phyloP scores from a whole-genome alignment of 495 filamentous ascomycete genomes.

The Clavariopsis aquatica region DNA sequence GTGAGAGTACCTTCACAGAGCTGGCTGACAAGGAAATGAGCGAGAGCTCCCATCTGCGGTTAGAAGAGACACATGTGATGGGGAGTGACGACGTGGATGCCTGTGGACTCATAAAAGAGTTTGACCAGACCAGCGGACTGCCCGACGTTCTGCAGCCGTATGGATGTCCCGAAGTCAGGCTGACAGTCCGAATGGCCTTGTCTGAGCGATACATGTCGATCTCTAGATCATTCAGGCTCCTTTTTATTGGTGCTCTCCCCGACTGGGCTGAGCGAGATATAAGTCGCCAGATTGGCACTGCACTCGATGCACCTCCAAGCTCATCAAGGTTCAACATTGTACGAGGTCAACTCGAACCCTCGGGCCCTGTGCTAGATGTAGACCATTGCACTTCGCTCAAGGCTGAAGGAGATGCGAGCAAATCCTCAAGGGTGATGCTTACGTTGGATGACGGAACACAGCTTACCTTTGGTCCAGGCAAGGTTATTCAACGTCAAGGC shows the following conservation, averaged over 20 bases:
- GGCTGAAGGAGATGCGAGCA: background rate
- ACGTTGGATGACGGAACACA: conserved; percentile 21
- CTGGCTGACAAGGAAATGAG: conserved; percentile 21
- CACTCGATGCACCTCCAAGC: conserved; percentile 23
- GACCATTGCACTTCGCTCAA: conserved; percentile 27
- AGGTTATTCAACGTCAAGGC: background rate
- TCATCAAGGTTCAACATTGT: conserved; percentile 33
- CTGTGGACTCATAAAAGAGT: conserved; percentile 13
- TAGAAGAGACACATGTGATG: conserved; percentile 14
- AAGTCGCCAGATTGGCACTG: conserved; percentile 28
- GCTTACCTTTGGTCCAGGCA: conserved; percentile 16
- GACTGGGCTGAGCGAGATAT: conserved; percentile 29
- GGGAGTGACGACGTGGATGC: conserved; percentile 8
- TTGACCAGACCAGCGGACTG: conserved; percentile 10
- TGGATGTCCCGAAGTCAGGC: conserved; percentile 15
- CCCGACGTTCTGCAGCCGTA: conserved; percentile 19
- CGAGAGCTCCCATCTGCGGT: conserved; percentile 7
- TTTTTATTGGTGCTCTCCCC: conserved; percentile 32
- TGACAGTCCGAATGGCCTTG: conserved; percentile 27
- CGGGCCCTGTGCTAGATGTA: conserved; percentile 22
- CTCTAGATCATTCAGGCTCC: conserved; percentile 23
- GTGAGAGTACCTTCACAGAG: conserved; percentile 24
- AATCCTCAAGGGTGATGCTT: background rate
- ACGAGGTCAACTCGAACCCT: conserved; percentile 28
- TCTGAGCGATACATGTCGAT: conserved; percentile 17